Conservation (phyloP, 2,329 filamentous ascomycete species). For the Cryoendolithus antarcticus region DNA sequence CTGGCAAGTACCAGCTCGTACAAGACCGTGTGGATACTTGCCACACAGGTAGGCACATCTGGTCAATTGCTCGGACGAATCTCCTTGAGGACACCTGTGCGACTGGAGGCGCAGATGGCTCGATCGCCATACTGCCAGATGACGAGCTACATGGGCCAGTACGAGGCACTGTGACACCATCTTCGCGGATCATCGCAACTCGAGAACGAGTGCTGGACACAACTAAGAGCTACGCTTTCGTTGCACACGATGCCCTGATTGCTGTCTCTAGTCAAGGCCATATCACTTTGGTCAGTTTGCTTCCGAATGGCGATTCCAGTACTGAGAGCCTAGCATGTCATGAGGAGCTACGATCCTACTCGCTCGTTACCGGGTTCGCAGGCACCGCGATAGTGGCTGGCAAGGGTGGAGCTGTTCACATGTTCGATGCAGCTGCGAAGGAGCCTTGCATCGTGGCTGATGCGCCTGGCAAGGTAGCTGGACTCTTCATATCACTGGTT, state of each 20-base stretch:
- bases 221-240: slow-evolving; percentile 42
- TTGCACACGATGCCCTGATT: slow-evolving; percentile 42
- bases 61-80: slow-evolving; percentile 47
- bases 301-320: slow-evolving; percentile 21
- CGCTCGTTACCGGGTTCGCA: no score
- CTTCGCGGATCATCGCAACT: no score
- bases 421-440: no score
- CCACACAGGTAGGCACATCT: slow-evolving; percentile 83
- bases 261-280: slow-evolving; percentile 48
- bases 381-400: no score
- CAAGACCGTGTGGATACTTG: slow-evolving; percentile 38
- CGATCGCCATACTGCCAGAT: slow-evolving; percentile 27
- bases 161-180: slow-evolving; percentile 23
- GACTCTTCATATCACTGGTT: slow-evolving; percentile 20
- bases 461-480: slow-evolving; percentile 28
- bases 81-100: slow-evolving; percentile 23
- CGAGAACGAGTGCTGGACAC: no score
- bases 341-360: slow-evolving; percentile 33
- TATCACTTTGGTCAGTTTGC: slow-evolving; percentile 31
- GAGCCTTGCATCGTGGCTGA: slow-evolving; percentile 28
- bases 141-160: slow-evolving; percentile 25
- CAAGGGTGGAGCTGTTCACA: no score
- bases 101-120: slow-evolving; percentile 78
- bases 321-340: background rate
- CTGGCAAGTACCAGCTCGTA: background rate